Conservation (phyloP, 1,284 basidiomycete species). For the Porogramme epimiltina region DNA sequence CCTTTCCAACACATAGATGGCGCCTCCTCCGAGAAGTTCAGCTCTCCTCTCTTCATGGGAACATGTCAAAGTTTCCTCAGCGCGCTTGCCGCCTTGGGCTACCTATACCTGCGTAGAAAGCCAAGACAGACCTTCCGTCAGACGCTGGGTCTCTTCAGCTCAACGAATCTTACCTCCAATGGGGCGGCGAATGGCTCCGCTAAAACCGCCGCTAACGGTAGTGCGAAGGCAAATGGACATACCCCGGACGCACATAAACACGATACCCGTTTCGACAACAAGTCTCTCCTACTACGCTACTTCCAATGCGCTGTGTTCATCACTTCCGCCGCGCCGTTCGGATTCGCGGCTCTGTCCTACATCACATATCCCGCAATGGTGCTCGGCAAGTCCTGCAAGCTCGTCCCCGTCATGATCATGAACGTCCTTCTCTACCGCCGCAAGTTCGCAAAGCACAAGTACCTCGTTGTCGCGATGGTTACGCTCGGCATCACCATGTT, state of each 20-base stretch:
- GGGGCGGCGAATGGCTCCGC: slow-evolving; percentile 15
- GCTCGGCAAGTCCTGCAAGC: slow-evolving; percentile 98
- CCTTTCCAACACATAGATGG: slow-evolving; percentile 77
- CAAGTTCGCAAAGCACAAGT: slow-evolving; percentile 91
- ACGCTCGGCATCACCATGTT: slow-evolving; percentile 94
- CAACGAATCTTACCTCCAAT: slow-evolving; percentile 16
- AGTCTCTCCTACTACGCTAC: slow-evolving; percentile 67
- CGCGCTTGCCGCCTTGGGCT: slow-evolving; percentile 76
- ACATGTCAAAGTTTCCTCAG: slow-evolving; percentile 86
- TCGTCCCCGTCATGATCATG: slow-evolving; percentile 95
- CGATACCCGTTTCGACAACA: slow-evolving; percentile 44
- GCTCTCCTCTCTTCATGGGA: slow-evolving; percentile 86
- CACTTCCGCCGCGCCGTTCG: slow-evolving; percentile 91
- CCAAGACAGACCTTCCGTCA: slow-evolving; percentile 51
- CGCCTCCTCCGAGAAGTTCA: slow-evolving; percentile 74
- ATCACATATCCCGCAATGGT: slow-evolving; percentile 99
- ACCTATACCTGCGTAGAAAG: slow-evolving; percentile 73
- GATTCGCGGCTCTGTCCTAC: slow-evolving; percentile 91
- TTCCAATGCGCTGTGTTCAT: slow-evolving; percentile 88
- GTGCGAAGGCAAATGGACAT: slow-evolving; percentile 33
- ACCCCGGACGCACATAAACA: slow-evolving; percentile 33
- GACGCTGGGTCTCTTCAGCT: slow-evolving; percentile 55
- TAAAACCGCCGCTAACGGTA: slow-evolving; percentile 21
- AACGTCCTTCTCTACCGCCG: slow-evolving; percentile 90
- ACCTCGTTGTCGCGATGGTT: slow-evolving; percentile 90